Evolutionary conservation across 257 asterid species (phyloP).

Genomic region (Asclepias syriaca): DNA sequence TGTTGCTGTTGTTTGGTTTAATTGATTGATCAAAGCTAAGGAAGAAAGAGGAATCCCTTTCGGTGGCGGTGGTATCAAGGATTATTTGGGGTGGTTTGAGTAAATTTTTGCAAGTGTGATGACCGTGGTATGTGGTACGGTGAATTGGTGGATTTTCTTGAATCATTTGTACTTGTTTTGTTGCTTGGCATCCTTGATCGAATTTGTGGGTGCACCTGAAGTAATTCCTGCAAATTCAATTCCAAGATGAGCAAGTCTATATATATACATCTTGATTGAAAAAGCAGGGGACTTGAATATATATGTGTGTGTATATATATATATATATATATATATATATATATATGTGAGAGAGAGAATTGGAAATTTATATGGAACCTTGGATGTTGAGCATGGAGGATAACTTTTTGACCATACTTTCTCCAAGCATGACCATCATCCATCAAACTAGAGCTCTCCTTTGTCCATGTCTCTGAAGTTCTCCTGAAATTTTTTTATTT

Average conservation of each 20-base stretch:
- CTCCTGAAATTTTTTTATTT: conserved; percentile 30
- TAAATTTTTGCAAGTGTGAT: conserved; percentile 42
- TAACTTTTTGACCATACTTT: conserved; percentile 68
- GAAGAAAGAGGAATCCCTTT: conserved; percentile 29
- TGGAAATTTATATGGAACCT: conserved; percentile 30
- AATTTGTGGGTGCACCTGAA: conserved; percentile 67
- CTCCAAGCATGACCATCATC: conserved; percentile 79
- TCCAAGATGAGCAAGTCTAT: neutral
- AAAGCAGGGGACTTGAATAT: neutral
- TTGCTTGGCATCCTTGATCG: conserved; percentile 60
- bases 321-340: neutral
- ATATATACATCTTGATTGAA: neutral
- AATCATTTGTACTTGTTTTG: conserved; percentile 53
- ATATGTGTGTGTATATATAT: too few relatives aligned
- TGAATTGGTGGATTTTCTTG: conserved; percentile 45
- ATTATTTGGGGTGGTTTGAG: conserved; percentile 19
- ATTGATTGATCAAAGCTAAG: conserved; percentile 35
- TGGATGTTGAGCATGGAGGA: conserved; percentile 46
- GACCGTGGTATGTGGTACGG: conserved; percentile 52
- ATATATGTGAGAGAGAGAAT: neutral
- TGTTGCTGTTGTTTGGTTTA: neutral
- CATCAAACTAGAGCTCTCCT: conserved; percentile 22
- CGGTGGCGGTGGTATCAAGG: conserved; percentile 9
- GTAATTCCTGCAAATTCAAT: conserved; percentile 43
- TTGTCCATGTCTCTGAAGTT: conserved; percentile 31